These are phyloP conservation scores for Crithidia mellificae DNA, from an alignment of 208 protist genomes.

Conservation along the genomic window DNA sequence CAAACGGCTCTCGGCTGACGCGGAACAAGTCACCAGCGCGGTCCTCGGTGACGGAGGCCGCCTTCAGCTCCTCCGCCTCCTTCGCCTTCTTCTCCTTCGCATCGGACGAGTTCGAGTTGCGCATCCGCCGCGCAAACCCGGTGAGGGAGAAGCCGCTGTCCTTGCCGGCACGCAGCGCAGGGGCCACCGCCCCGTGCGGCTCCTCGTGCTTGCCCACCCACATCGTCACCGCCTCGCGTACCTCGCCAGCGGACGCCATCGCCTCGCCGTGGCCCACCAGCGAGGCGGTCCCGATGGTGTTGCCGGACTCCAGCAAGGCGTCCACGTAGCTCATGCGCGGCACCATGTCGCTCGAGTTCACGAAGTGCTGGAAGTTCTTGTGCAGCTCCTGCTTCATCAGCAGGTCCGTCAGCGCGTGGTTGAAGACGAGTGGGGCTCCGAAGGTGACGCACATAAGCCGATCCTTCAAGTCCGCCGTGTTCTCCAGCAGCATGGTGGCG, in stretches of 20 bases:
- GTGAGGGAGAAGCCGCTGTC: constrained; percentile 8
- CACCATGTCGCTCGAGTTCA: constrained; percentile 49
- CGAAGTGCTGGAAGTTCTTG: constrained; percentile 45
- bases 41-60: not conserved
- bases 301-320: constrained; percentile 31
- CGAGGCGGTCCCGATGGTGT: constrained; percentile 23
- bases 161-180: not conserved
- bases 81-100: not conserved
- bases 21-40: constrained; percentile 39
- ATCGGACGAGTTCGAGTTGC: not conserved
- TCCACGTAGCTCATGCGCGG: constrained; percentile 38
- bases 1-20: constrained; percentile 41
- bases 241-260: constrained; percentile 5
- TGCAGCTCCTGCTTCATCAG: constrained; percentile 11
- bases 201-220: constrained; percentile 26
- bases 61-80: not conserved
- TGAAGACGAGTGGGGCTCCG: constrained; percentile 43
- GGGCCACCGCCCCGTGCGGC: constrained; percentile 3
- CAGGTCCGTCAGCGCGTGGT: constrained; percentile 28
- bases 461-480: constrained; percentile 28
- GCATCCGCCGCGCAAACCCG: not conserved
- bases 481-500: constrained; percentile 38
- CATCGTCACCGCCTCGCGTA: constrained; percentile 18
- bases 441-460: constrained; percentile 51
- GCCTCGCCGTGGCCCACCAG: constrained; percentile 3